Base-by-base conservation (phyloP, 441 rosid genomes). In the Bocquillonia castaneifolia region DNA sequence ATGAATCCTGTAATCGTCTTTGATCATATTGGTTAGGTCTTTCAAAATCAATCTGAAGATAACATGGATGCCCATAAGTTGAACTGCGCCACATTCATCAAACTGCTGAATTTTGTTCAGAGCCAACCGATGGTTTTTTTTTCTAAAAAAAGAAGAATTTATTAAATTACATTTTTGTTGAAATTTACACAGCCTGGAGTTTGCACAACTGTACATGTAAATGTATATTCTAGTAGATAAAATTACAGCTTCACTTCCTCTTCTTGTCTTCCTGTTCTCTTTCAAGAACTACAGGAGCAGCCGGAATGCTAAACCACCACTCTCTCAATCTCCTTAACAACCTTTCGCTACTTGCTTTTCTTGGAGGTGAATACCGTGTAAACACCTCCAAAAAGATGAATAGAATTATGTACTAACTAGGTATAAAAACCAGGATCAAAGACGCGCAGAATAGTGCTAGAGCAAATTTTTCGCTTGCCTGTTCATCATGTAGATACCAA, bases 251-350 rank as follows among this genome's bases (percentile, higher is more conserved):
- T 48, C 79, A 80, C 45, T 84, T 89, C 64, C 78, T 83, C 74
- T 88, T 92, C 71, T 85, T 91, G 37, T 80, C 89, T 29, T 88
- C 95, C 45, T 73, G 83, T 26, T 72, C 88, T 70, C 80, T 85
- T 62, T 89, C 88, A 14, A 91, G 84, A 68, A 82, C 58, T 6
- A 90, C 93, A 0, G 92, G 96, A 50, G 97, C 97, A 2, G 97
- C 98, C 0, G 98, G 98, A 64, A 91, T 83, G 77, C 98, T 88
- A 78, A 88, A 88, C 98, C 98, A 93, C 96, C 96, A 91, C 64
- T 91, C 98, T 76, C 83, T 86, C 76, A 91, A 56, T 69, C 98
- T 85, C 80, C 98, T 83, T 66, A 66, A 71, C 74, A 78, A 72
- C 74, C 95, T 83, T 69, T 88, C 98, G 0, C 86, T 85, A 80